These are phyloP conservation scores for Auriculariales sp. DNA, from an alignment of 768 basidiomycete species.

Conservation along the genomic window DNA sequence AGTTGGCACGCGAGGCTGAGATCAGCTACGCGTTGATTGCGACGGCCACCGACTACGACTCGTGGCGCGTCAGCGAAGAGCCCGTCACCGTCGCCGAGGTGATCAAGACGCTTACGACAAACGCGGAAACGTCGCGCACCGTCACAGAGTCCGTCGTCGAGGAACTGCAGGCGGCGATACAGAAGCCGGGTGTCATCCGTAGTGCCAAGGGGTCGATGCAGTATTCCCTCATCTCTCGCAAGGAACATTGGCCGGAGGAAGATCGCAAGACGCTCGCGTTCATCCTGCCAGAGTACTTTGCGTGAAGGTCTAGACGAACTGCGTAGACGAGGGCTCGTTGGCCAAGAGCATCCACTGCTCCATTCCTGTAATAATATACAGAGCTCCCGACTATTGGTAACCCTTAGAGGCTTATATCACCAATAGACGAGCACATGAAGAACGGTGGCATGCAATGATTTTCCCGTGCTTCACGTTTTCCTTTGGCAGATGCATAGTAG, in stretches of 20 bases:
- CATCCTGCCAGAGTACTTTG: conserved; percentile 68
- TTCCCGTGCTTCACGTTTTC: no score
- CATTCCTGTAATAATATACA: no score
- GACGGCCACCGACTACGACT: conserved; percentile 88
- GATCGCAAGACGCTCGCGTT: conserved; percentile 57
- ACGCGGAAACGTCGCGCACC: conserved; percentile 73
- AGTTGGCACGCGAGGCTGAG: conserved; percentile 91
- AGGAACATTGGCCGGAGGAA: conserved; percentile 35
- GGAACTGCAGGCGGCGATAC: conserved; percentile 46
- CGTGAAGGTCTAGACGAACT: no score
- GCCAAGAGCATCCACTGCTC: no score
- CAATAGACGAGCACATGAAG: no score
- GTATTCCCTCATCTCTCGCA: conserved; percentile 64
- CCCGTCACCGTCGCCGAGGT: conserved; percentile 87
- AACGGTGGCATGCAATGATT: no score
- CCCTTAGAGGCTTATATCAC: no score
- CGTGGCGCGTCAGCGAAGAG: conserved; percentile 71
- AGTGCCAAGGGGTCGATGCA: conserved; percentile 75
- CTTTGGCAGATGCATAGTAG: no score
- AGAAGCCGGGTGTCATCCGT: conserved; percentile 39
- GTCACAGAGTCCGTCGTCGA: conserved; percentile 58
- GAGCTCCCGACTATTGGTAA: no score
- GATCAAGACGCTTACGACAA: conserved; percentile 71
- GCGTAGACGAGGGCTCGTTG: no score
- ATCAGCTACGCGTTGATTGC: conserved; percentile 89